Percentiles rank a stretch among this genome's conserved stretches.
These are phyloP conservation scores for Coemansia sp. DNA, from an alignment of 192 early-diverging fungal species.

Conservation along the genomic window DNA sequence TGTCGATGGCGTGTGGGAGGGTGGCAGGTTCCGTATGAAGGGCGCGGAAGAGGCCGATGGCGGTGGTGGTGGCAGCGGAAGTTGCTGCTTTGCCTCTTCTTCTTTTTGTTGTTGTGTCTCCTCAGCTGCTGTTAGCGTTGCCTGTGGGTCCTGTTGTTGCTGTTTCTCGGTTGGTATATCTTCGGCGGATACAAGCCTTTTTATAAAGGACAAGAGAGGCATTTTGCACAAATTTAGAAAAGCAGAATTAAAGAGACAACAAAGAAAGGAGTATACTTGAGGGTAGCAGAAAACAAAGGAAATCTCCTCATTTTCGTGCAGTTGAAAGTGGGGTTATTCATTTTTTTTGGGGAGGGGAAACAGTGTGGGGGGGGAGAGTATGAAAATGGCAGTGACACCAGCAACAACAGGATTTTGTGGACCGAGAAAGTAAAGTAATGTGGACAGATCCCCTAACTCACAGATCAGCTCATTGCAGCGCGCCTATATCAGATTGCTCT, in stretches of 20 bases:
- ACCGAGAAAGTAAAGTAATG: neutral
- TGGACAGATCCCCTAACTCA: constrained; percentile 5
- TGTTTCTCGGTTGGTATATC: constrained; percentile 7
- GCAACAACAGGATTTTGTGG: neutral
- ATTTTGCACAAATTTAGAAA: constrained; percentile 6
- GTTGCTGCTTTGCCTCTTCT: no score
- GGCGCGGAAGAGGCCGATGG: neutral
- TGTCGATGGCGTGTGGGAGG: constrained; percentile 18
- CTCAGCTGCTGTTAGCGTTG: neutral
- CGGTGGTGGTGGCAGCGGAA: constrained; percentile 18
- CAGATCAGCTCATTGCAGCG: neutral
- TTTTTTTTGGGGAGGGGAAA: neutral
- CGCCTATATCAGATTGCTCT: neutral
- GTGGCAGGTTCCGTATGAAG: constrained; percentile 1
- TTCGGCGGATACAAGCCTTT: constrained; percentile 11
- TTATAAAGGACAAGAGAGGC: constrained; percentile 26
- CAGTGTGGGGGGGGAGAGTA: neutral
- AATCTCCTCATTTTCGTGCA: neutral
- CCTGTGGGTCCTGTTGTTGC: constrained; percentile 2
- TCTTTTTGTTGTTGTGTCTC: constrained; percentile 4
- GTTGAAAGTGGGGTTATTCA: no score
- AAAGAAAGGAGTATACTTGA: constrained; percentile 5
- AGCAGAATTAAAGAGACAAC: neutral
- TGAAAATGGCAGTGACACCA: neutral
- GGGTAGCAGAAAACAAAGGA: neutral